Evolutionary conservation across 1,284 basidiomycete genomes (phyloP).

Genomic region (Moesziomyces parantarcticus): DNA sequence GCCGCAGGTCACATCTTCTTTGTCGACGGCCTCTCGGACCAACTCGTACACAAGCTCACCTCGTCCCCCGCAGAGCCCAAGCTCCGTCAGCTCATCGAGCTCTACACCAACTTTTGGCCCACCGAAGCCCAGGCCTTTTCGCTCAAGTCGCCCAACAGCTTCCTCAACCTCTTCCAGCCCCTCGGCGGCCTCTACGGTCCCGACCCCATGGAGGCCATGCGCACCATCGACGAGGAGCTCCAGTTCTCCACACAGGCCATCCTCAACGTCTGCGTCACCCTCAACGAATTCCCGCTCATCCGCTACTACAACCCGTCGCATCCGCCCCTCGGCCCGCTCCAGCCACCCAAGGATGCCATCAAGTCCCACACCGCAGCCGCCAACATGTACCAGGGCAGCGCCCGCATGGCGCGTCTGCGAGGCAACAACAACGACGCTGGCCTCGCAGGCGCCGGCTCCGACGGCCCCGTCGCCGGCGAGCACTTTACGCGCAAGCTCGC

Average conservation of each 20-base stretch:
- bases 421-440: constrained; percentile 27
- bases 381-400: constrained; percentile 48
- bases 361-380: constrained; percentile 48
- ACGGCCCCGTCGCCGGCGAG: constrained; percentile 31
- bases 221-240: constrained; percentile 61
- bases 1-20: constrained; percentile 92
- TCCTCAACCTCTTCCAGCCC: constrained; percentile 51
- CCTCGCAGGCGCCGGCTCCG: constrained; percentile 11
- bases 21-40: constrained; percentile 78
- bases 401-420: constrained; percentile 50
- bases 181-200: constrained; percentile 71
- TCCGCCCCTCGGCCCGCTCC: constrained; percentile 80
- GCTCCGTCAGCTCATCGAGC: constrained; percentile 63
- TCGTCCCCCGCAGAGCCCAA: constrained; percentile 62
- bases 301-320: constrained; percentile 90
- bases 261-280: constrained; percentile 83
- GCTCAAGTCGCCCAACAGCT: constrained; percentile 58
- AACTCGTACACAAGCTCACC: constrained; percentile 61
- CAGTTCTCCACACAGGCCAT: constrained; percentile 61
- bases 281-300: constrained; percentile 93
- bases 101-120: constrained; percentile 64
- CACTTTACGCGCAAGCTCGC: constrained; percentile 62
- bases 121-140: constrained; percentile 61
- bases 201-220: constrained; percentile 53
- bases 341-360: constrained; percentile 47